Base-by-base conservation (phyloP, 1,139 yeast genomes). In the Suhomyces taliae region DNA sequence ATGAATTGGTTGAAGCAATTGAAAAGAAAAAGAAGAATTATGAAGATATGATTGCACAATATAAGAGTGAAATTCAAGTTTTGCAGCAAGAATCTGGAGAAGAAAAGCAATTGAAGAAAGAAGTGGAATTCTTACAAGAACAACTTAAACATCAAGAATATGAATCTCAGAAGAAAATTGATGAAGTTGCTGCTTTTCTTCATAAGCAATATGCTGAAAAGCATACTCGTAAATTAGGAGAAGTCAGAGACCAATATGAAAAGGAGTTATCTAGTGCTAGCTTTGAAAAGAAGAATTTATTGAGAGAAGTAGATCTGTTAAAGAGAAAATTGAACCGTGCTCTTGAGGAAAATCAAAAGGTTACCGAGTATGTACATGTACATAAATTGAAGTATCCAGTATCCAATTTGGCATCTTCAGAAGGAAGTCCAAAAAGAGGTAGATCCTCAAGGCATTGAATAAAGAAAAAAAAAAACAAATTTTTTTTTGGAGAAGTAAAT, bases 141-240 rank as follows among this genome's bases (percentile, higher is more conserved):
- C 57, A 55, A 40, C 44, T 56, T 34, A 50, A 49, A 26, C 43
- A 50, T 36, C 56, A 58, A 14, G 64, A 60, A 12, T 48, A 47
- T 27, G 59, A 58, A 29, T 52, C 60, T 2, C 60, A 55, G 33
- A 56, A 54, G 45, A 55, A 60, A 39, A 54, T 62, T 35, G 62
- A 61, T 37, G 62, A 61, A 34, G 58, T 61, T 19, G 64, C 66
- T 0, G 56, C 56, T 19, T 62, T 56, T 45, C 57, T 62, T 33
- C 64, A 61, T 46, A 59, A 57, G 41, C 61, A 59, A 42, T 62
- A 62, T 40, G 64, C 66, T 10, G 60, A 59, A 39, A 62, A 62
- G 46, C 66, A 62, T 31, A 47, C 53, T 5, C 46, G 56, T 11
- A 56, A 55, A 35, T 42, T 55, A 42, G 58, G 56, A 1, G 58